A percentile compares a stretch with the other conserved stretches of the same genome.
These are phyloP conservation scores for Penicillium sp. DNA, from an alignment of 2,329 filamentous ascomycete genomes.

Conservation along the genomic window DNA sequence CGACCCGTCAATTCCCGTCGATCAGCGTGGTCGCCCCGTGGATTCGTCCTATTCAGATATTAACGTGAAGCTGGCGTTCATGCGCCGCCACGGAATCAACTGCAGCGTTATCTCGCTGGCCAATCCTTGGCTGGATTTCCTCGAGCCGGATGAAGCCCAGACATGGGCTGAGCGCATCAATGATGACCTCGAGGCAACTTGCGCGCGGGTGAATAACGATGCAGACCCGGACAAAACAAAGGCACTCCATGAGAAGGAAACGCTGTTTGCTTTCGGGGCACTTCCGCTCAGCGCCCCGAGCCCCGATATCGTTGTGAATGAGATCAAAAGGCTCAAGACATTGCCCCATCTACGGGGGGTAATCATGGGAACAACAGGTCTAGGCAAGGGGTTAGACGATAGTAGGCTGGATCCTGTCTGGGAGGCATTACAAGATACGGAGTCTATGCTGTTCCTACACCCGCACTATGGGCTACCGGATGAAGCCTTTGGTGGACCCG, in stretches of 20 bases:
- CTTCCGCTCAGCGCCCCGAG: conserved; percentile 64
- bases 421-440: conserved; percentile 55
- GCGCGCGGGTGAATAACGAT: conserved; percentile 43
- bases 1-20: conserved; percentile 31
- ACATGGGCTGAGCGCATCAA: conserved; percentile 62
- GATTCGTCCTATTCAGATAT: conserved; percentile 77
- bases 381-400: conserved; percentile 75
- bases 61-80: conserved; percentile 71
- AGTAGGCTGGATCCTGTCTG: conserved; percentile 63
- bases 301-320: conserved; percentile 50
- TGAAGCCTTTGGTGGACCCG: conserved; percentile 70
- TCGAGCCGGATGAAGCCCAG: conserved; percentile 54
- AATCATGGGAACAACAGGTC: conserved; percentile 74
- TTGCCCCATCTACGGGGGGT: conserved; percentile 70
- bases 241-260: conserved; percentile 46
- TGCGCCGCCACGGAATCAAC: conserved; percentile 73
- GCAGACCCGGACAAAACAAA: conserved; percentile 17
- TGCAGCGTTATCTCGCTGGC: conserved; percentile 79
- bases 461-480: conserved; percentile 83
- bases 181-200: conserved; percentile 65
- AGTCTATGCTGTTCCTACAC: conserved; percentile 70
- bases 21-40: conserved; percentile 64
- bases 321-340: conserved; percentile 54
- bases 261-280: conserved; percentile 73
- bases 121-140: conserved; percentile 89